Evolutionary conservation across 164 flowering plant species (phyloP).

Genomic region (Sedum album): DNA sequence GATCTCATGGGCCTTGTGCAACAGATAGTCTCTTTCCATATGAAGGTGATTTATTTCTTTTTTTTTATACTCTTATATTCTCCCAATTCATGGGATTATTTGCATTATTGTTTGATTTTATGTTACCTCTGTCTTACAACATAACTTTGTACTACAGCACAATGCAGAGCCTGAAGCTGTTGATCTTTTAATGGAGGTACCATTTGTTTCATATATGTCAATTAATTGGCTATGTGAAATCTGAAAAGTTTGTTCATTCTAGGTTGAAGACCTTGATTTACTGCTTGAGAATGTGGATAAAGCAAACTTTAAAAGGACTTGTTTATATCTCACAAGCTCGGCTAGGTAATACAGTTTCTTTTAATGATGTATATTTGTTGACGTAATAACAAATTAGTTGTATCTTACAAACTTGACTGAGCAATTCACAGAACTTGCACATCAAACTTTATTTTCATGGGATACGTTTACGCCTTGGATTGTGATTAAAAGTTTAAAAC

Average conservation of each 20-base stretch:
- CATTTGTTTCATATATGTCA: neutral
- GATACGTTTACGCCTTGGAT: no score
- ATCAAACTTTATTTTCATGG: neutral
- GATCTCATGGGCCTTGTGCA: conserved; percentile 86
- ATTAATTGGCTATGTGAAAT: neutral
- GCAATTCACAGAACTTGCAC: neutral
- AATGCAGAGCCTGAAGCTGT: conserved; percentile 99
- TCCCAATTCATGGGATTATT: neutral
- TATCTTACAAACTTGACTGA: neutral
- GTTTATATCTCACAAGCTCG: conserved; percentile 73
- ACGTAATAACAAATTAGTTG: neutral
- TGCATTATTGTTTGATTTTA: no score
- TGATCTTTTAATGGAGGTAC: conserved; percentile 95
- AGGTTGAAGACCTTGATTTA: conserved; percentile 95
- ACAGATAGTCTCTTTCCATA: conserved; percentile 90
- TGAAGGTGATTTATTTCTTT: conserved; percentile 50
- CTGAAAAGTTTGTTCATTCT: neutral
- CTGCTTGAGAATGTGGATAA: conserved; percentile 69
- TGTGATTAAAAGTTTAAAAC: neutral
- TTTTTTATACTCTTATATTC: neutral
- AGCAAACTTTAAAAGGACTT: conserved; percentile 78
- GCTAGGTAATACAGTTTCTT: conserved; percentile 45
- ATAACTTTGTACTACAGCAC: conserved; percentile 47
- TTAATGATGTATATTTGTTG: neutral
- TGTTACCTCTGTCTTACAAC: no score